Base-by-base conservation (phyloP, 495 filamentous ascomycete species). In the Tricharina praecox region DNA sequence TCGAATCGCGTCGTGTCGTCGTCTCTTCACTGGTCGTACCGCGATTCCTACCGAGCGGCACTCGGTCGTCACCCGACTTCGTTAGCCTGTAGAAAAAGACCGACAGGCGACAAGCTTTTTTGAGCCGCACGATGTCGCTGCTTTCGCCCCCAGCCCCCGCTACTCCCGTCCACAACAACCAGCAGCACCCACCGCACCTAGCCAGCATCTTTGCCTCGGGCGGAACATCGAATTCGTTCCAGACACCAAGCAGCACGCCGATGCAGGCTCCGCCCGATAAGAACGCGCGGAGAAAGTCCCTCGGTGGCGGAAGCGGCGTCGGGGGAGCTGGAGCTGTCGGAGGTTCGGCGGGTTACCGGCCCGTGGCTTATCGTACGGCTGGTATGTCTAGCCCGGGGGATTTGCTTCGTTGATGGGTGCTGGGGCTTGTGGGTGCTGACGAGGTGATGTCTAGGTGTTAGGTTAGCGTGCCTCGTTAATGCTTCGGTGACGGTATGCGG, bases 401-500 rank as follows among this genome's bases (percentile, higher is more conserved):
- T n/a, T n/a, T n/a, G 34, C 16, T 7, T 4, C 7, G 34, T 4
- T 7, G 16, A 37, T 9, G 34, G 4, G 34, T 37, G 34, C 4
- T 4, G 34, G 18, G 34, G 19, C 34, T 34, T 38, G 20, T 44
- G 33, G 18, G 26, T 2, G 45, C 39, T 44, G 45, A 53, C 42
- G 52, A 34, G 49, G 45, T 48, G 36, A 13, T 39, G 45, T 43
- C 46, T 84, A 42, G 90, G 90, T 33, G 83, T 90, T 63, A 70
- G 85, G 44, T 87, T 93, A 7, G 85, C 92, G 41, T 95, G 90
- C 58, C 73, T 97, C 33, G 88, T 96, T 45, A 96, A 95, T 69
- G 90, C 90, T 46, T 95, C 92, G 11, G 86, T 96, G 44, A 96
- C 90, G 15, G 94, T 93, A 64, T 93, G 87, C 59, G 84, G 85